Conservation (phyloP, 176 grass and related monocot species). For the Paspalum vaginatum region DNA sequence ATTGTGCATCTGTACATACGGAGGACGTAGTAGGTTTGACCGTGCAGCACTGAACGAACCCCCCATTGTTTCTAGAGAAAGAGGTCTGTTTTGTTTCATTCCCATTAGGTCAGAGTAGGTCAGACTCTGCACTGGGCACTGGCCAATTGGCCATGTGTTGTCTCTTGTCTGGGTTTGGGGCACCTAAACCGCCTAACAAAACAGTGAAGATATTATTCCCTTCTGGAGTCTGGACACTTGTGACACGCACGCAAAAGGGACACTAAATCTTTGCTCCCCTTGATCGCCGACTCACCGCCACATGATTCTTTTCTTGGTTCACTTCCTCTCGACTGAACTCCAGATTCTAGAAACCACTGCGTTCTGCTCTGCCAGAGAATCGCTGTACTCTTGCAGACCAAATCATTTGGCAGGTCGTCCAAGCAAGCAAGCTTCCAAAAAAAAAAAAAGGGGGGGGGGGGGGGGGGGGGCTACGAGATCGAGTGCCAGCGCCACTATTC, state of each 20-base stretch:
- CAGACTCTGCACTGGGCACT: slow-evolving; percentile 26
- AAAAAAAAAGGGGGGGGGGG: background rate
- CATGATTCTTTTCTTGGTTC: slow-evolving; percentile 37
- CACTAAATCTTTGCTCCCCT: background rate
- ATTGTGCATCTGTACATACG: background rate
- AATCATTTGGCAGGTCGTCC: slow-evolving; percentile 36
- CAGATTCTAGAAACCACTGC: slow-evolving; percentile 2
- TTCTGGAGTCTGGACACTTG: background rate
- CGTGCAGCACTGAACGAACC: background rate
- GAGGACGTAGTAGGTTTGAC: slow-evolving; percentile 44
- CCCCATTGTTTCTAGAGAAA: slow-evolving; percentile 10
- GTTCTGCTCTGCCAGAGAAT: background rate
- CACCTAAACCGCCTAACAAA: slow-evolving; percentile 27
- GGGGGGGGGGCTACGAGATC: background rate
- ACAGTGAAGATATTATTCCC: slow-evolving; percentile 9
- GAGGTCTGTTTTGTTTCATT: background rate
- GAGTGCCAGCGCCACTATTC: slow-evolving; percentile 28
- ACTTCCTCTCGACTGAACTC: background rate
- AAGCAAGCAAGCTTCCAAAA: slow-evolving; percentile 23
- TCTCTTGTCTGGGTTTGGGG: slow-evolving; percentile 10
- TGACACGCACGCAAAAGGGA: background rate
- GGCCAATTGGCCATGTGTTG: slow-evolving; percentile 33
- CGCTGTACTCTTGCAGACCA: background rate
- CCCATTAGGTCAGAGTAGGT: slow-evolving; percentile 33
- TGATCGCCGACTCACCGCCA: background rate